Percentiles rank a stretch among this genome's conserved stretches.
Evolutionary conservation across 2,329 filamentous ascomycete species (phyloP).

Genomic region (Colletotrichum plurivorum): DNA sequence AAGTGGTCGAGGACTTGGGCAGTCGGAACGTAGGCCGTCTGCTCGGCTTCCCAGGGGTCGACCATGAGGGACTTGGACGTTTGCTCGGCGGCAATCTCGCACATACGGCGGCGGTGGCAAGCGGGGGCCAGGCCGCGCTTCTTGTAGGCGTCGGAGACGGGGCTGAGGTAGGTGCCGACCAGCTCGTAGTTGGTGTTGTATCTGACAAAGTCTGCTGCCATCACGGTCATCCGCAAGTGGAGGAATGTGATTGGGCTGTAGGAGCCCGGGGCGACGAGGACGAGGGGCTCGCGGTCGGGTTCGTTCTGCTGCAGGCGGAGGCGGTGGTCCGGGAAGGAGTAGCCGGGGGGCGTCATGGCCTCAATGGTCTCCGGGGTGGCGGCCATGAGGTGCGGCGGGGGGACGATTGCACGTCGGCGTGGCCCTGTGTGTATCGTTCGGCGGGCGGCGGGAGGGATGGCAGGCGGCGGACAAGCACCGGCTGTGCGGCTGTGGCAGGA

Average conservation of each 20-base stretch:
- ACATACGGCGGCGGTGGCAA: slow-evolving; percentile 86
- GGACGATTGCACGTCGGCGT: not conserved
- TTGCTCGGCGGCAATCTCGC: slow-evolving; percentile 82
- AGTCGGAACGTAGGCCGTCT: slow-evolving; percentile 88
- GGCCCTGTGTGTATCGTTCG: too few relatives aligned
- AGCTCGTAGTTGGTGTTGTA: slow-evolving; percentile 84
- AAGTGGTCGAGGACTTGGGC: slow-evolving; percentile 93
- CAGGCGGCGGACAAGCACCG: not conserved
- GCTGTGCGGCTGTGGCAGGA: not conserved
- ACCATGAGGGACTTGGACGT: slow-evolving; percentile 87
- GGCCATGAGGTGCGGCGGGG: slow-evolving; percentile 33
- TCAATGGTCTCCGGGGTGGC: slow-evolving; percentile 39
- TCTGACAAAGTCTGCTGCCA: slow-evolving; percentile 85
- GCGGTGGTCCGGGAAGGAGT: slow-evolving; percentile 73
- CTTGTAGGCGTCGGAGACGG: slow-evolving; percentile 78
- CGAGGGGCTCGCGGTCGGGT: slow-evolving; percentile 71
- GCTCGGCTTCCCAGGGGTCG: slow-evolving; percentile 89
- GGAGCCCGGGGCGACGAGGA: slow-evolving; percentile 78
- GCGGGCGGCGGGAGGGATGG: not conserved
- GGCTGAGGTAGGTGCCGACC: slow-evolving; percentile 86
- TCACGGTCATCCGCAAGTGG: slow-evolving; percentile 89
- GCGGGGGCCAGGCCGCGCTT: slow-evolving; percentile 84
- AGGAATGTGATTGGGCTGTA: slow-evolving; percentile 84
- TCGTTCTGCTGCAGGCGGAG: slow-evolving; percentile 70
- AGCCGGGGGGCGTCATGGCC: slow-evolving; percentile 50